Percentiles rank a stretch among this genome's conserved stretches.
phyloP scores from a whole-genome alignment of 441 rosid genomes.

The Adansonia grandidieri region DNA sequence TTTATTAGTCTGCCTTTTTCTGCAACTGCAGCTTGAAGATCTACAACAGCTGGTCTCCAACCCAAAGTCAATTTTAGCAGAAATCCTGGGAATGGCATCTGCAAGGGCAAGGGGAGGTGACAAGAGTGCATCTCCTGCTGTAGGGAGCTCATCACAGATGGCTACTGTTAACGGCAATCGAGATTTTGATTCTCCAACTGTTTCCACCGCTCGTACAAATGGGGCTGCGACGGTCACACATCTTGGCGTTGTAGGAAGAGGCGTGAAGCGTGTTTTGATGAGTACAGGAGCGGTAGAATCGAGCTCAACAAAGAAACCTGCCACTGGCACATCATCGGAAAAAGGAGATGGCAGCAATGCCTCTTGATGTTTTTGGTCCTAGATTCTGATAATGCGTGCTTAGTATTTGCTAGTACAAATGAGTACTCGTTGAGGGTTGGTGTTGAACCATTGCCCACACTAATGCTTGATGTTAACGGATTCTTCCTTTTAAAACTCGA shows the following conservation, averaged over 20 bases:
- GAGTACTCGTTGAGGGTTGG: neutral
- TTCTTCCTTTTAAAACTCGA: neutral
- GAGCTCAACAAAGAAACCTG: conserved; percentile 61
- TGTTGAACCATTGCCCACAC: neutral
- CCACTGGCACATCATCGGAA: conserved; percentile 45
- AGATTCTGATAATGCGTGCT: neutral
- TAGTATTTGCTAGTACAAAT: neutral
- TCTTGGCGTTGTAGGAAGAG: conserved; percentile 92
- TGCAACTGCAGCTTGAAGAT: conserved; percentile 84
- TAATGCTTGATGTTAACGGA: neutral
- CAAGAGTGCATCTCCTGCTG: conserved; percentile 46
- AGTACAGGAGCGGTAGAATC: conserved; percentile 51
- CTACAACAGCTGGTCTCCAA: conserved; percentile 65
- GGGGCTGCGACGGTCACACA: conserved; percentile 67
- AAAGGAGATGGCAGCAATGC: conserved; percentile 51
- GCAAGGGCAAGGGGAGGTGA: conserved; percentile 50
- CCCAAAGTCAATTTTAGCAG: conserved; percentile 71
- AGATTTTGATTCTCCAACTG: conserved; percentile 65
- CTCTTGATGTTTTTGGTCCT: conserved; percentile 30
- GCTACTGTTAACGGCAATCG: conserved; percentile 48
- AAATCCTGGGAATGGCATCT: conserved; percentile 68
- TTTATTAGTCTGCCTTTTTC: conserved; percentile 22
- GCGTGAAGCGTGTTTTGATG: conserved; percentile 79
- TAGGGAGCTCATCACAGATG: conserved; percentile 63
- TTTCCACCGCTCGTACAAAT: conserved; percentile 76